A percentile compares a stretch with the other conserved stretches of the same genome.
These are phyloP conservation scores for Chaetomiaceae sp. DNA, from an alignment of 2,329 filamentous ascomycete species.

Conservation along the genomic window DNA sequence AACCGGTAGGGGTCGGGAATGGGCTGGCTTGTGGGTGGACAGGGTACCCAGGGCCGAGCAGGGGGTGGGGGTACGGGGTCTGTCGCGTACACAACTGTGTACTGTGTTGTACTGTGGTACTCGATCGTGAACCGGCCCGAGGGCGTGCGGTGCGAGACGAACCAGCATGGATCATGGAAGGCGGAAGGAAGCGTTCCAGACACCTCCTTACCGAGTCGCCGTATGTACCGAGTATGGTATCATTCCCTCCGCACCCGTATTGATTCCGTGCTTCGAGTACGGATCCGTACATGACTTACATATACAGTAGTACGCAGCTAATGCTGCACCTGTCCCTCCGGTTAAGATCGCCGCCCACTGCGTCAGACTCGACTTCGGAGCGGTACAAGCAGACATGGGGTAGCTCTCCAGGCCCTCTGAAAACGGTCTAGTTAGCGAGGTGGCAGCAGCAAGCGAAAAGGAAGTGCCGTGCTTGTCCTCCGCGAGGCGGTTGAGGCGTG, in stretches of 20 bases:
- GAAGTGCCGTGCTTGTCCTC: constrained; percentile 4
- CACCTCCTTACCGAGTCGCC: background rate
- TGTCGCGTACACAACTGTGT: no score
- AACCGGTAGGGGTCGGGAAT: constrained; percentile 16
- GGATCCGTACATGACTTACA: no score
- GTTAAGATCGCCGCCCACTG: no score
- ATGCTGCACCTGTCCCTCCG: no score
- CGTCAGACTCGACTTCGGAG: no score
- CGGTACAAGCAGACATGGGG: no score
- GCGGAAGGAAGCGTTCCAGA: constrained; percentile 12
- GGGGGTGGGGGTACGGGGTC: constrained; percentile 4
- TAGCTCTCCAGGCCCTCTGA: no score
- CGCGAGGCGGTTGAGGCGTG: constrained; percentile 1
- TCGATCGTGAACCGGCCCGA: constrained; percentile 17
- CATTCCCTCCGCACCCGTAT: background rate
- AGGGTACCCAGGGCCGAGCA: constrained; percentile 2
- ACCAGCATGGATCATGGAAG: constrained; percentile 17
- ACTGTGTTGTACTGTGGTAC: no score
- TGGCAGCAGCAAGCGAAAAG: constrained; percentile 3
- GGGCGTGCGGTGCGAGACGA: constrained; percentile 14
- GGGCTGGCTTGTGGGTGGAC: no score
- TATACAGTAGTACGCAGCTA: no score
- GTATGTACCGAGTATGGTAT: background rate
- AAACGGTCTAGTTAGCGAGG: background rate
- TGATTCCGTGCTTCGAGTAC: no score